Conservation (phyloP, 2,329 filamentous ascomycete species). For the Cercospora citrullina region DNA sequence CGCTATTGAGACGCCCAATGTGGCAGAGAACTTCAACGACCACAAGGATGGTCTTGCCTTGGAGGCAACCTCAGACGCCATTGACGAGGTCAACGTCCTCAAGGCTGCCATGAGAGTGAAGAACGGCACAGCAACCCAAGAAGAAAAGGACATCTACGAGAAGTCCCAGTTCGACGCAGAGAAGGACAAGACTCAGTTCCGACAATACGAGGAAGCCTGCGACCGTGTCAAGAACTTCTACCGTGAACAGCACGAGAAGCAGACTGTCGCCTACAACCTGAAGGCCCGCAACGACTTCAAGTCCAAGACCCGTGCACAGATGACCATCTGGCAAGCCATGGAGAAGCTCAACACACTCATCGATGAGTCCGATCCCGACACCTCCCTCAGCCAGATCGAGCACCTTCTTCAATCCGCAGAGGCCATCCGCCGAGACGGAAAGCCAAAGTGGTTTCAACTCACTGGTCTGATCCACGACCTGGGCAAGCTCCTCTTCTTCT, state of each 20-base stretch:
- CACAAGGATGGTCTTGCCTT: conserved; percentile 58
- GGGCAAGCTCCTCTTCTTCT: conserved; percentile 78
- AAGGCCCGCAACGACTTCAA: conserved; percentile 72
- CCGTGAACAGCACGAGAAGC: conserved; percentile 67
- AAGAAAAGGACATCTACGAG: conserved; percentile 54
- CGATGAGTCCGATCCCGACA: conserved; percentile 90
- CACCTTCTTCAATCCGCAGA: conserved; percentile 87
- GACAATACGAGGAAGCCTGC: conserved; percentile 80
- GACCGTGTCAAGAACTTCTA: conserved; percentile 87
- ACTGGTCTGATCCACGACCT: conserved; percentile 77
- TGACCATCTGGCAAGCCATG: conserved; percentile 89
- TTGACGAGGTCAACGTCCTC: conserved; percentile 62
- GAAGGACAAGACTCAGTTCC: conserved; percentile 78
- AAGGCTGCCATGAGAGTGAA: conserved; percentile 56
- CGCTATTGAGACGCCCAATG: conserved; percentile 46
- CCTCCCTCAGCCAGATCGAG: conserved; percentile 81
- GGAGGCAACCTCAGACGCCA: conserved; percentile 59
- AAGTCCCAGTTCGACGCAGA: conserved; percentile 67
- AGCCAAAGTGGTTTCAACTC: conserved; percentile 79
- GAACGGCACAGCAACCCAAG: conserved; percentile 47
- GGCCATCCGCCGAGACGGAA: conserved; percentile 81
- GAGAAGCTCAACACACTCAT: conserved; percentile 89
- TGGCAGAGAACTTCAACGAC: conserved; percentile 48
- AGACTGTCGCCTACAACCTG: conserved; percentile 82
- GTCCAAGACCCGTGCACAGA: conserved; percentile 66